phyloP scores from a whole-genome alignment of 75 land plant species.

The Picea glauca region DNA sequence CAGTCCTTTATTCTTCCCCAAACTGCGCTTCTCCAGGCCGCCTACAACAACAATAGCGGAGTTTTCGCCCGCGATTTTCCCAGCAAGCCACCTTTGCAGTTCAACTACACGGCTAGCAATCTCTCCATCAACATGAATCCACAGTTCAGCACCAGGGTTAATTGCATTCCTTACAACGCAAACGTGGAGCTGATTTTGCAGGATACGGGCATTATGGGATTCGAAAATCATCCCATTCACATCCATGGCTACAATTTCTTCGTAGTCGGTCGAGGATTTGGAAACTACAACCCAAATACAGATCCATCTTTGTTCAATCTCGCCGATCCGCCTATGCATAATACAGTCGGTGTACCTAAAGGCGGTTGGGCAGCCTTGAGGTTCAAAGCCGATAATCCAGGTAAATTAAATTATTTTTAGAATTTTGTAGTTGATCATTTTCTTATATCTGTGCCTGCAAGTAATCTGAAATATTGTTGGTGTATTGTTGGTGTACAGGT shows the following conservation, averaged over 20 bases:
- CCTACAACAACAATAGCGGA: conserved; percentile 11
- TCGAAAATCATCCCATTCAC: conserved; percentile 46
- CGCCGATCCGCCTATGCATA: conserved; percentile 51
- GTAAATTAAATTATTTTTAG: not conserved
- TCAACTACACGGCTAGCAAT: conserved; percentile 26
- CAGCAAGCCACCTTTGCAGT: conserved; percentile 10
- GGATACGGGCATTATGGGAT: conserved; percentile 18
- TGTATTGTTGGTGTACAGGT: conserved; percentile 8
- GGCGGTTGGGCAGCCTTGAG: conserved; percentile 70
- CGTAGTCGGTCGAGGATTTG: conserved; percentile 34
- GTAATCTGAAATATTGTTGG: too few relatives aligned
- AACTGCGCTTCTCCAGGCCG: conserved; percentile 12
- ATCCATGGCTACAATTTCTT: conserved; percentile 50
- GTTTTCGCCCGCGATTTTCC: conserved; percentile 30
- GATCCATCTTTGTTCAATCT: conserved; percentile 35
- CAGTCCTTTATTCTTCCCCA: conserved; percentile 30
- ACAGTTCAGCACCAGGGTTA: conserved; percentile 19
- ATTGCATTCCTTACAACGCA: conserved; percentile 27
- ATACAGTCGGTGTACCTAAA: conserved; percentile 53
- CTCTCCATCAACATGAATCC: conserved; percentile 27
- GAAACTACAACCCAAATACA: conserved; percentile 27
- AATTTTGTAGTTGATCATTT: not conserved
- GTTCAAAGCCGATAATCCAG: conserved; percentile 63
- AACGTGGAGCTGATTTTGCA: conserved; percentile 30
- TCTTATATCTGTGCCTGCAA: too few relatives aligned